Percentiles rank a stretch among this genome's conserved stretches.
Evolutionary conservation across 345 rosid genomes (phyloP).

Genomic region (Raphanus raphanistrum): DNA sequence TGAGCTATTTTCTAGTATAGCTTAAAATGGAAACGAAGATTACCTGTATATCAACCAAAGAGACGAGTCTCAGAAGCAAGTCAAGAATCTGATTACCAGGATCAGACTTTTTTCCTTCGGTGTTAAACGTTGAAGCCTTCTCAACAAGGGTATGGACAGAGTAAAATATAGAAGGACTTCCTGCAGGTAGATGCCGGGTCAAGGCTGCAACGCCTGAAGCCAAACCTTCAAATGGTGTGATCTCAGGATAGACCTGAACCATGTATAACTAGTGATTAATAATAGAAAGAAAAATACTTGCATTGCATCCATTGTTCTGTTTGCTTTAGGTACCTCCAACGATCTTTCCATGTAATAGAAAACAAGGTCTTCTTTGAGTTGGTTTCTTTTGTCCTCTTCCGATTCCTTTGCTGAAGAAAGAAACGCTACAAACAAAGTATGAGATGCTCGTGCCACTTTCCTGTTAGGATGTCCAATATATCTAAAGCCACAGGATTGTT

Average conservation of each 20-base stretch:
- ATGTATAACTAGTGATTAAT: background rate
- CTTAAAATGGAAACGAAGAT: constrained; percentile 25
- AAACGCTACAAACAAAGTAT: constrained; percentile 75
- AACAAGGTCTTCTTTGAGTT: constrained; percentile 76
- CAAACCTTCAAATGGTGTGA: constrained; percentile 93
- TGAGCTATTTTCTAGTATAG: background rate
- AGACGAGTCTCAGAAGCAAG: constrained; percentile 74
- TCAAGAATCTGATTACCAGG: constrained; percentile 64
- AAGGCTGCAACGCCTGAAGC: constrained; percentile 89
- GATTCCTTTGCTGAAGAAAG: constrained; percentile 65
- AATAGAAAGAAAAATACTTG: constrained; percentile 4
- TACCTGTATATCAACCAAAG: constrained; percentile 86
- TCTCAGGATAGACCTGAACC: constrained; percentile 69
- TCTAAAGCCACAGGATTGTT: constrained; percentile 47
- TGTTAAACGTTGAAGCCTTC: constrained; percentile 53
- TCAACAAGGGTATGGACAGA: constrained; percentile 75
- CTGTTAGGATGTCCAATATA: constrained; percentile 83
- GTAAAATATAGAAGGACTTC: constrained; percentile 83
- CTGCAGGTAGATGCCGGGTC: constrained; percentile 86
- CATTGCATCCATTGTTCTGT: background rate
- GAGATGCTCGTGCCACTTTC: constrained; percentile 79
- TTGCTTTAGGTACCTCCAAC: constrained; percentile 56
- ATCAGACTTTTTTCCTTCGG: constrained; percentile 66
- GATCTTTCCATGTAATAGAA: constrained; percentile 85
- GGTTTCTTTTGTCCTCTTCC: constrained; percentile 51